These are phyloP conservation scores for Fragilaria radians DNA, from an alignment of 108 stramenopile species.

Conservation along the genomic window DNA sequence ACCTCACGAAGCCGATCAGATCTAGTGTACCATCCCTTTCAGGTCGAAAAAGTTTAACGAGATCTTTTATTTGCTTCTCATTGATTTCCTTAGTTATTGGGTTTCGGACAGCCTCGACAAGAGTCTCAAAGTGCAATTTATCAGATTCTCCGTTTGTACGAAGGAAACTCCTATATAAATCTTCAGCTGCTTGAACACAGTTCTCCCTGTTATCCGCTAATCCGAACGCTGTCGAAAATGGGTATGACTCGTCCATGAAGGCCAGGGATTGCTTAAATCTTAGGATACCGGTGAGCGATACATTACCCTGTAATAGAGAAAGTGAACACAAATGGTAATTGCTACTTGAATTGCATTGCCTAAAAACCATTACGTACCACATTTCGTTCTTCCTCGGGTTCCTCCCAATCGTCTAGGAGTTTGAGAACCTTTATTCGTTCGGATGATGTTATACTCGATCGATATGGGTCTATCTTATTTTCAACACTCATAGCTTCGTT, in stretches of 20 bases:
- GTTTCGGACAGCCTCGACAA: conserved; percentile 30
- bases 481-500: neutral
- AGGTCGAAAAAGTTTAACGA: conserved; percentile 57
- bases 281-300: conserved; percentile 35
- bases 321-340: neutral
- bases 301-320: conserved; percentile 9
- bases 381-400: conserved; percentile 13
- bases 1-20: conserved; percentile 21
- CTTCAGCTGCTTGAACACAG: conserved; percentile 47
- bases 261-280: conserved; percentile 20
- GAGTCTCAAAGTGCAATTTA: conserved; percentile 41
- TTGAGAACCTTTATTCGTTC: conserved; percentile 6
- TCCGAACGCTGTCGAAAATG: conserved; percentile 54
- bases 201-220: conserved; percentile 38
- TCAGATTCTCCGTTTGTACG: conserved; percentile 3
- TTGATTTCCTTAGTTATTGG: conserved; percentile 30
- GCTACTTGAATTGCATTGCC: neutral
- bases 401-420: conserved; percentile 28
- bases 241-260: conserved; percentile 46
- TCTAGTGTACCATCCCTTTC: conserved; percentile 37
- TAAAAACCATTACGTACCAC: neutral
- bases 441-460: neutral
- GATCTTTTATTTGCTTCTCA: conserved; percentile 22
- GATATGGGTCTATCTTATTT: neutral
- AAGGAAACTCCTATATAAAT: conserved; percentile 41